A percentile compares a stretch with the other conserved stretches of the same genome.
Evolutionary conservation across 202 grass and related monocot genomes (phyloP).

Genomic region (Dendrocalamus latiflorus): DNA sequence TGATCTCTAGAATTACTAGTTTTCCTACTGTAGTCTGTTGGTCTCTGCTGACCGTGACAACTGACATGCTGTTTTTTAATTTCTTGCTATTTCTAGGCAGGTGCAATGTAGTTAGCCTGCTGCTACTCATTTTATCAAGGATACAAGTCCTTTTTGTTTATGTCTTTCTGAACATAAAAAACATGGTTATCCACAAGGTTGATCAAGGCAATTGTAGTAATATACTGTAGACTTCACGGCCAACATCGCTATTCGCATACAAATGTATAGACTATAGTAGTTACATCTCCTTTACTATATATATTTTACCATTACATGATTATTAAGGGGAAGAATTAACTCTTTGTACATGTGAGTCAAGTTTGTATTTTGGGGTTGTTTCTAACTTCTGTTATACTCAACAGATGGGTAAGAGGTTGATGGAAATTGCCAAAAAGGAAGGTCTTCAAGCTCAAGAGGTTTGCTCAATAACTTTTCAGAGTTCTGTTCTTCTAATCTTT

Average conservation of each 20-base stretch:
- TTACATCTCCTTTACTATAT: conserved; percentile 4
- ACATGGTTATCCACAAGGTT: neutral
- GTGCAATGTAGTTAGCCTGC: conserved; percentile 3
- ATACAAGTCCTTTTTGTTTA: neutral
- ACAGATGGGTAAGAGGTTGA: conserved; percentile 99
- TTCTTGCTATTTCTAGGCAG: neutral
- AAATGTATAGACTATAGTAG: neutral
- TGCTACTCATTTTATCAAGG: conserved; percentile 3
- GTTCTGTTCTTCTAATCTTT: conserved; percentile 5
- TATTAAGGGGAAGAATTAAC: neutral
- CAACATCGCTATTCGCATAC: neutral
- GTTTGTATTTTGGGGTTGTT: neutral
- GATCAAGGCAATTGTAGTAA: neutral
- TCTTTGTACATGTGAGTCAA: neutral
- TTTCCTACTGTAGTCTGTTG: neutral
- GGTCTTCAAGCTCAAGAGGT: conserved; percentile 97
- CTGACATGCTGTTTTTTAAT: neutral
- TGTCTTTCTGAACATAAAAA: conserved; percentile 2
- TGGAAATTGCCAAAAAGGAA: conserved; percentile 90
- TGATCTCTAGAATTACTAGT: neutral
- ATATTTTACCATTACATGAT: neutral
- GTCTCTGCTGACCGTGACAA: neutral
- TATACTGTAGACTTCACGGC: neutral
- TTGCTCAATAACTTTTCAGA: neutral
- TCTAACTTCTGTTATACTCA: conserved; percentile 30